A percentile compares a stretch with the other conserved stretches of the same genome.
Conservation (phyloP, 805 yeast species). For the Starmerella bombi region DNA sequence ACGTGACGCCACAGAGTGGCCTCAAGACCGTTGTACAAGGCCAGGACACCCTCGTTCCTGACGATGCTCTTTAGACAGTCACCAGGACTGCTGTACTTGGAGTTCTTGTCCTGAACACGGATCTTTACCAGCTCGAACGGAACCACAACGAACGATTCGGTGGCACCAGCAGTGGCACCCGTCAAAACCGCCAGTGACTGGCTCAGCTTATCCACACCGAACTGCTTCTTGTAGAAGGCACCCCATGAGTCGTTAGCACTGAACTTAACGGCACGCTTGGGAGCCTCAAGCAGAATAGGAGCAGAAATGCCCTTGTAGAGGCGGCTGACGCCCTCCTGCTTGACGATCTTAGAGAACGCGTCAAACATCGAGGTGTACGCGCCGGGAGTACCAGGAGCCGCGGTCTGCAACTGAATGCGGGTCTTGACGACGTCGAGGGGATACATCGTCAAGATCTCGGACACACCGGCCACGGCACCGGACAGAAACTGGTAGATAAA, state of each 20-base stretch:
- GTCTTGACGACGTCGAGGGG: slow-evolving; percentile 97
- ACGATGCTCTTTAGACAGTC: slow-evolving; percentile 69
- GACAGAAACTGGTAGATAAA: slow-evolving; percentile 80
- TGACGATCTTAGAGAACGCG: slow-evolving; percentile 69
- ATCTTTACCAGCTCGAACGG: slow-evolving; percentile 95
- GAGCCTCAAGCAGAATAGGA: slow-evolving; percentile 98
- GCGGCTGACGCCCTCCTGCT: slow-evolving; percentile 70
- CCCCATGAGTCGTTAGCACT: slow-evolving; percentile 98
- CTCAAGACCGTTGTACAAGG: slow-evolving; percentile 88
- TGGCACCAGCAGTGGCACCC: slow-evolving; percentile 98
- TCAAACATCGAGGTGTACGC: slow-evolving; percentile 74
- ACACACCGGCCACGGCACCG: slow-evolving; percentile 95
- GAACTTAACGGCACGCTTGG: slow-evolving; percentile 96
- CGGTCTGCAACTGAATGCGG: slow-evolving; percentile 76
- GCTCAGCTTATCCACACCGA: slow-evolving; percentile 56
- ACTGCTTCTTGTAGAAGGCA: slow-evolving; percentile 55
- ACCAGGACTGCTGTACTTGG: slow-evolving; percentile 69
- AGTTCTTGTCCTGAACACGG: slow-evolving; percentile 77
- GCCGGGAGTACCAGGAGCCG: slow-evolving; percentile 29
- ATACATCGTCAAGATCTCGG: slow-evolving; percentile 89
- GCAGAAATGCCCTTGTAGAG: slow-evolving; percentile 90
- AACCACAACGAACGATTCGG: slow-evolving; percentile 91
- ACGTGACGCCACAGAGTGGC: slow-evolving; percentile 96
- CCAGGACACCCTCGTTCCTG: slow-evolving; percentile 61
- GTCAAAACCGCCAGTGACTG: slow-evolving; percentile 80